Evolutionary conservation across 2,329 filamentous ascomycete species (phyloP).

Genomic region (Thermoascus crustaceus): DNA sequence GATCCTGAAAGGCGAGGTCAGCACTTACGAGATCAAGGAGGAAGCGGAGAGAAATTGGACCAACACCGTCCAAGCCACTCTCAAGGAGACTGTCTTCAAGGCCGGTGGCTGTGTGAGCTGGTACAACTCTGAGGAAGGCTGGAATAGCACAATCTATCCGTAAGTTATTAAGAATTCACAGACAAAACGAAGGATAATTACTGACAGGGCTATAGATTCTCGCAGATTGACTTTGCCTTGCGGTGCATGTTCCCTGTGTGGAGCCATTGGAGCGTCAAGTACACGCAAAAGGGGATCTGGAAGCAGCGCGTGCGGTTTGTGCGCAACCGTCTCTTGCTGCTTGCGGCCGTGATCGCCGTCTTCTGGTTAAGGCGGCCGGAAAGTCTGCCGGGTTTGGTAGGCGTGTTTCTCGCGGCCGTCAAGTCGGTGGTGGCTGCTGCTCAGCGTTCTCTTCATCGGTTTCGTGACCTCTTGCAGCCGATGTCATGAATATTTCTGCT

Average conservation of each 20-base stretch:
- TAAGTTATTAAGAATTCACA: conserved; percentile 17
- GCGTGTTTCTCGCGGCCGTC: neutral
- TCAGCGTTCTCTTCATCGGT: no score
- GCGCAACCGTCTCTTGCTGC: conserved; percentile 14
- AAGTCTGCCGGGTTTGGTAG: conserved; percentile 6
- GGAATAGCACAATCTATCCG: conserved; percentile 45
- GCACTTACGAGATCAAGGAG: conserved; percentile 41
- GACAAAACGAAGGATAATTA: conserved; percentile 1
- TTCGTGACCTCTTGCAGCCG: no score
- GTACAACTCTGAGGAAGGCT: conserved; percentile 42
- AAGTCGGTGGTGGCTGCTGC: no score
- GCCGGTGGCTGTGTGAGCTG: conserved; percentile 41
- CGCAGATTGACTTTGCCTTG: conserved; percentile 44
- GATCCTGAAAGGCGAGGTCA: conserved; percentile 40
- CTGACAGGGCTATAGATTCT: conserved; percentile 28
- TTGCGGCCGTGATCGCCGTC: conserved; percentile 12
- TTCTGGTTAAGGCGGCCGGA: conserved; percentile 7
- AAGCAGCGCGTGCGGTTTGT: conserved; percentile 18
- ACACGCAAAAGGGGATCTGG: conserved; percentile 41
- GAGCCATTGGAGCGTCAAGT: conserved; percentile 46
- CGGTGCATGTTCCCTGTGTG: conserved; percentile 47
- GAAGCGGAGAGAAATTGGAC: conserved; percentile 42
- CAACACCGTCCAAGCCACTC: conserved; percentile 37
- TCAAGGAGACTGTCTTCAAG: conserved; percentile 42
- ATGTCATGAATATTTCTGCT: no score